These are phyloP conservation scores for Aspergillus incahuasiensis DNA, from an alignment of 495 filamentous ascomycete genomes.

Conservation along the genomic window DNA sequence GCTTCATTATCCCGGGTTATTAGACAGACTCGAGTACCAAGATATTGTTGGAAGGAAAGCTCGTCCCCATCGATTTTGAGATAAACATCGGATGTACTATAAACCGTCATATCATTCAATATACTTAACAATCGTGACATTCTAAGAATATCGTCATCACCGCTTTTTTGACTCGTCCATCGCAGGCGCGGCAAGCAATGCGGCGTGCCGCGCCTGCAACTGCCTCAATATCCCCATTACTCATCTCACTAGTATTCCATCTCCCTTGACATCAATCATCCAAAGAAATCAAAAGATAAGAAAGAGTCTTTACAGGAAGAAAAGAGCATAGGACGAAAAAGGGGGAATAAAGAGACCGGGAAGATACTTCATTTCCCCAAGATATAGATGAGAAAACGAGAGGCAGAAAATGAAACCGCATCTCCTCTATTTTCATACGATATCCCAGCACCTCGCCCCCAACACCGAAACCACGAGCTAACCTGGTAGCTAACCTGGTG, in stretches of 20 bases:
- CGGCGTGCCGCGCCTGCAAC: background rate
- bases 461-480: conserved; percentile 1
- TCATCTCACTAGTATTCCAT: background rate
- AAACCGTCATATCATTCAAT: conserved; percentile 18
- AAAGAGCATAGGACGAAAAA: conserved; percentile 1
- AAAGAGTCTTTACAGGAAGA: conserved; percentile 12
- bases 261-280: conserved; percentile 12
- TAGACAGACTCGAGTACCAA: no score
- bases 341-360: background rate
- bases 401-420: background rate
- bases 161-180: conserved; percentile 9
- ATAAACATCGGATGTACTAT: no score
- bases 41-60: no score
- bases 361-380: conserved; percentile 14
- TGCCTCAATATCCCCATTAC: background rate
- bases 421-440: conserved; percentile 1
- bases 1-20: no score
- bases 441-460: conserved; percentile 21
- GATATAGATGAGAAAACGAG: conserved; percentile 11
- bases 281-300: conserved; percentile 12
- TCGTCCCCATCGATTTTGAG: no score
- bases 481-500: conserved; percentile 8
- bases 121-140: conserved; percentile 22
- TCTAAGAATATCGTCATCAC: conserved; percentile 19
- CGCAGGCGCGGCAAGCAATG: background rate